Conservation (phyloP, 495 filamentous ascomycete genomes). For the Corynascus novoguineensis region DNA sequence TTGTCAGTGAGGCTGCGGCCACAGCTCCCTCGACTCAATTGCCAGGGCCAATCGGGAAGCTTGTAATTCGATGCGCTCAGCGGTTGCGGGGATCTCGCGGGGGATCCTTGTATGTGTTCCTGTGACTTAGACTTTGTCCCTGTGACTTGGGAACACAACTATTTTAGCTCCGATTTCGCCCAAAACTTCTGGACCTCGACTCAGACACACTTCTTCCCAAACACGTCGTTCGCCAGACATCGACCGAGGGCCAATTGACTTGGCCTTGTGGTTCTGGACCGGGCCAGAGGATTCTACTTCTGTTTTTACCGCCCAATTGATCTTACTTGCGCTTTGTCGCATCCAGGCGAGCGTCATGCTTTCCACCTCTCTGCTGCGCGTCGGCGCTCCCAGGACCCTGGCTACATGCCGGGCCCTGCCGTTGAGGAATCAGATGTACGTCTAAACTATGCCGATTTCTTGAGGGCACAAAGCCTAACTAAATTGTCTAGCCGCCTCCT, state of each 20-base stretch:
- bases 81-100: constrained; percentile 23
- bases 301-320: constrained; percentile 13
- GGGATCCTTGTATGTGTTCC: constrained; percentile 27
- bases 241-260: constrained; percentile 20
- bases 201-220: neutral
- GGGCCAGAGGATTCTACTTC: neutral
- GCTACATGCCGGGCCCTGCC: constrained; percentile 30
- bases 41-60: constrained; percentile 27
- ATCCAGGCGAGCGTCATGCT: constrained; percentile 29
- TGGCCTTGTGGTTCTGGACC: constrained; percentile 1
- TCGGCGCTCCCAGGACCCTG: constrained; percentile 39
- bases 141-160: constrained; percentile 12
- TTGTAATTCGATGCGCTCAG: constrained; percentile 24
- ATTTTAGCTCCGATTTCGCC: constrained; percentile 32
- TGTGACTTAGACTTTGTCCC: constrained; percentile 27
- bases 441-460: neutral
- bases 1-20: neutral
- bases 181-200: constrained; percentile 24
- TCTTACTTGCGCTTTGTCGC: neutral
- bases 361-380: constrained; percentile 34
- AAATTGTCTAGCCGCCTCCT: constrained; percentile 34
- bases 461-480: neutral
- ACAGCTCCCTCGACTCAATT: neutral
- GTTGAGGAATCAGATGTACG: constrained; percentile 37
- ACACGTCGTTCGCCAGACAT: neutral